A percentile compares a stretch with the other conserved stretches of the same genome.
These are phyloP conservation scores for Cercophora scortea DNA, from an alignment of 495 filamentous ascomycete species.

Conservation along the genomic window DNA sequence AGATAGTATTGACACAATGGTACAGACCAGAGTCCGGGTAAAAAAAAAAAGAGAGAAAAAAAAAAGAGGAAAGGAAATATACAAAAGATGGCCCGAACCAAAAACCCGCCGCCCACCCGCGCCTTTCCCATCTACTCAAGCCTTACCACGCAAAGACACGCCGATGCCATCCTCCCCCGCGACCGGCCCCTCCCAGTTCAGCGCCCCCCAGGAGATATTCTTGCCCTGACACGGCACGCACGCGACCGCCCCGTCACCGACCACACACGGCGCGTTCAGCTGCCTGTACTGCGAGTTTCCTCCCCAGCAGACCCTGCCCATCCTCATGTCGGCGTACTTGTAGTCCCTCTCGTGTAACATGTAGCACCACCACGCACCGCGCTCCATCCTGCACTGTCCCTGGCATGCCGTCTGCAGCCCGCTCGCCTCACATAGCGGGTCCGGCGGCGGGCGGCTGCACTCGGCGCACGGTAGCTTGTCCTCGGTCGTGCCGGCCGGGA, in stretches of 20 bases:
- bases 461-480: not conserved
- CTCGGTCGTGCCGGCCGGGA: not conserved
- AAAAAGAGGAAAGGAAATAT: too few species aligned
- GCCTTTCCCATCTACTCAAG: too few species aligned
- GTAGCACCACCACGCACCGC: slow-evolving; percentile 10
- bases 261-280: slow-evolving; percentile 9
- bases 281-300: slow-evolving; percentile 4
- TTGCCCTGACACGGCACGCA: slow-evolving; percentile 3
- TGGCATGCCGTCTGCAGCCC: slow-evolving; percentile 8
- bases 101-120: not conserved
- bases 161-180: not conserved
- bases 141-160: too few species aligned
- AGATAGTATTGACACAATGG: too few species aligned
- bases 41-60: too few species aligned
- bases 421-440: not conserved
- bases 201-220: slow-evolving; percentile 3
- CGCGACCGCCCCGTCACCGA: slow-evolving; percentile 6
- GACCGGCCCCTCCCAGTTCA: slow-evolving; percentile 5
- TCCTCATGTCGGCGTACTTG: not conserved
- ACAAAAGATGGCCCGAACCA: not conserved
- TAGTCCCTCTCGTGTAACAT: slow-evolving; percentile 9
- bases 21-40: too few species aligned
- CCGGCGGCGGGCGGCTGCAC: not conserved
- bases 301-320: slow-evolving; percentile 14
- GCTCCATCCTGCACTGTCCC: slow-evolving; percentile 4